Evolutionary conservation across 2,329 filamentous ascomycete genomes (phyloP).

Genomic region (Acrodontium crateriforme): DNA sequence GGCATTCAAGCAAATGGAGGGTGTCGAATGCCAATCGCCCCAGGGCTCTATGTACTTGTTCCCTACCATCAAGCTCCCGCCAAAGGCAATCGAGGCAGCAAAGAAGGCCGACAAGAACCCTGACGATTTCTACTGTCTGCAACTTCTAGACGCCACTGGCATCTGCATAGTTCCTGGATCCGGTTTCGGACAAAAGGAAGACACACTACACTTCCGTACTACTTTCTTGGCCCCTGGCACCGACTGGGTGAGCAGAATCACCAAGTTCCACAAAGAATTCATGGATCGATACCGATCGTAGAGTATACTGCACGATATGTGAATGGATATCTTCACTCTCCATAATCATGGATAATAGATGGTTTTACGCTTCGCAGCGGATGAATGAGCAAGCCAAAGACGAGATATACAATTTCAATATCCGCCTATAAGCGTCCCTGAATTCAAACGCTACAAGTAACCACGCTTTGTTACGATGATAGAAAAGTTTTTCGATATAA

Average conservation of each 20-base stretch:
- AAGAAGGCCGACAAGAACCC: slow-evolving; percentile 55
- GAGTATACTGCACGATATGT: too few species aligned
- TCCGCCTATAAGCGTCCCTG: too few species aligned
- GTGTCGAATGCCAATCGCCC: slow-evolving; percentile 76
- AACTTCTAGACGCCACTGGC: slow-evolving; percentile 81
- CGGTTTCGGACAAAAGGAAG: slow-evolving; percentile 88
- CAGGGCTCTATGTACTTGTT: slow-evolving; percentile 99
- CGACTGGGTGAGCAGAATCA: slow-evolving; percentile 78
- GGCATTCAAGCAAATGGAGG: slow-evolving; percentile 90
- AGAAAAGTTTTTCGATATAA: too few species aligned
- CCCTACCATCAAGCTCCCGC: slow-evolving; percentile 73
- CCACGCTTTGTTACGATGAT: too few species aligned
- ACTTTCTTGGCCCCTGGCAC: slow-evolving; percentile 95
- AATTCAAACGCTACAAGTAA: too few species aligned
- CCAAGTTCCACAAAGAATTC: slow-evolving; percentile 83
- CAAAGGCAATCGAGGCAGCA: slow-evolving; percentile 65
- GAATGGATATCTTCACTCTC: too few species aligned
- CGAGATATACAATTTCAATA: too few species aligned
- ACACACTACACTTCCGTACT: slow-evolving; percentile 84
- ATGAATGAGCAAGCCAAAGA: too few species aligned
- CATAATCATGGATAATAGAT: too few species aligned
- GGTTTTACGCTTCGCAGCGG: too few species aligned
- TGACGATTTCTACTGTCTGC: slow-evolving; percentile 91
- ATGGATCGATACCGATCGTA: slow-evolving; percentile 59
- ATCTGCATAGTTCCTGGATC: slow-evolving; percentile 87